Evolutionary conservation across 176 grass and related monocot genomes (phyloP).

Genomic region (Poa pratensis): DNA sequence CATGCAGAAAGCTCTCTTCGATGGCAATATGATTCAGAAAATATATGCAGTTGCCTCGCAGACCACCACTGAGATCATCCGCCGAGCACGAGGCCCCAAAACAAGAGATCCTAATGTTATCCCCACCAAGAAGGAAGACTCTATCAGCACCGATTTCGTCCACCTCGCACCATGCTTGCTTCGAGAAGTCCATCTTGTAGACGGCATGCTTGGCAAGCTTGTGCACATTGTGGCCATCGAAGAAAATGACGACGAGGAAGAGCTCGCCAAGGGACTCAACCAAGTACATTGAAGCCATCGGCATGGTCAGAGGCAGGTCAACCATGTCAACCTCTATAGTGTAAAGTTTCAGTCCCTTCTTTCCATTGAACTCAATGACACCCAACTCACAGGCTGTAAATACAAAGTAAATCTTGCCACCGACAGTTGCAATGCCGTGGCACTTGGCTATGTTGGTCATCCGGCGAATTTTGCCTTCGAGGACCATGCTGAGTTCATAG

Average conservation of each 20-base stretch:
- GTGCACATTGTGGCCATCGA: neutral
- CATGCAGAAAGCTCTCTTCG: neutral
- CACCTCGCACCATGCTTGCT: constrained; percentile 5
- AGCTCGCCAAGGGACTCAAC: neutral
- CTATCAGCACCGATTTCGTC: neutral
- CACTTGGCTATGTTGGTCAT: neutral
- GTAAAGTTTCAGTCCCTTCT: neutral
- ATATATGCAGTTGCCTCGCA: constrained; percentile 11
- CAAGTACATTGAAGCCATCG: neutral
- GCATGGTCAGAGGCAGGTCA: neutral
- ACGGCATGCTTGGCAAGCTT: neutral
- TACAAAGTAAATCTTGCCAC: constrained; percentile 10
- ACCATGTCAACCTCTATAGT: neutral
- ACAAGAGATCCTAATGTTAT: neutral
- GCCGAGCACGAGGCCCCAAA: neutral
- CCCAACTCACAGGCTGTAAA: neutral
- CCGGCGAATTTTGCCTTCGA: neutral
- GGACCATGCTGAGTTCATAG: neutral
- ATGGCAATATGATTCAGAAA: constrained; percentile 13
- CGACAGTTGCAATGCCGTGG: neutral
- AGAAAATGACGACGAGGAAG: constrained; percentile 8
- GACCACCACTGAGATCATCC: neutral
- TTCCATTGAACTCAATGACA: neutral
- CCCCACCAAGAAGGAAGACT: neutral
- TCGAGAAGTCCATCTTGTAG: constrained; percentile 33